Percentiles rank a stretch among this genome's conserved stretches.
These are phyloP conservation scores for Thalia dealbata DNA, from an alignment of 176 grass and related monocot species.

Conservation along the genomic window DNA sequence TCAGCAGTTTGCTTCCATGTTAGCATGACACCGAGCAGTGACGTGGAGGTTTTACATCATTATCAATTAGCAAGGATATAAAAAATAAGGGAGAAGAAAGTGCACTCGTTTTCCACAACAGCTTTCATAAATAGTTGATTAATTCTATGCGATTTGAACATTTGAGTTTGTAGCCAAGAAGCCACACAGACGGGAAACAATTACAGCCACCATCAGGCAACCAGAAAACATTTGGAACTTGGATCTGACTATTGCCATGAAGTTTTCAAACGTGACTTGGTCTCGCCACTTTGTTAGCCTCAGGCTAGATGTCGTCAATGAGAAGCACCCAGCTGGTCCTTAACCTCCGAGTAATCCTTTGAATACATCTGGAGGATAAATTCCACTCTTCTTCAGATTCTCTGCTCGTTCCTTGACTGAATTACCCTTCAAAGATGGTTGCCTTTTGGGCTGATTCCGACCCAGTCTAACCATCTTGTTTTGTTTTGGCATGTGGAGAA, in stretches of 20 bases:
- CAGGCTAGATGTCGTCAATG: neutral
- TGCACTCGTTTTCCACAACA: neutral
- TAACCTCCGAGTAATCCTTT: neutral
- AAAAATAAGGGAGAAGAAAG: neutral
- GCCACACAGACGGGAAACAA: neutral
- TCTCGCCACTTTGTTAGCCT: neutral
- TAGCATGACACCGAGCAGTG: neutral
- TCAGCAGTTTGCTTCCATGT: neutral
- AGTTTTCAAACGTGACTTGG: neutral
- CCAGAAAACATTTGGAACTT: too few relatives aligned
- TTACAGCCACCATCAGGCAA: neutral
- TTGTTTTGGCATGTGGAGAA: conserved; percentile 27
- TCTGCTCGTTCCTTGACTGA: conserved; percentile 24
- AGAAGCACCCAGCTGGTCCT: neutral
- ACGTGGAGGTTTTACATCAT: neutral
- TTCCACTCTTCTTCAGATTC: conserved; percentile 6
- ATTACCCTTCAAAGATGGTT: conserved; percentile 31
- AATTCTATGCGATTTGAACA: neutral
- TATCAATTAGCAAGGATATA: neutral
- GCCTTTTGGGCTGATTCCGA: conserved; percentile 33
- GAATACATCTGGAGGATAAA: neutral
- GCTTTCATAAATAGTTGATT: neutral
- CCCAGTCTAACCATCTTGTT: conserved; percentile 19
- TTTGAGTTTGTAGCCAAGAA: neutral
- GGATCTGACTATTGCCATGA: neutral